Evolutionary conservation across 345 rosid genomes (phyloP).

Genomic region (Arabis alpina): DNA sequence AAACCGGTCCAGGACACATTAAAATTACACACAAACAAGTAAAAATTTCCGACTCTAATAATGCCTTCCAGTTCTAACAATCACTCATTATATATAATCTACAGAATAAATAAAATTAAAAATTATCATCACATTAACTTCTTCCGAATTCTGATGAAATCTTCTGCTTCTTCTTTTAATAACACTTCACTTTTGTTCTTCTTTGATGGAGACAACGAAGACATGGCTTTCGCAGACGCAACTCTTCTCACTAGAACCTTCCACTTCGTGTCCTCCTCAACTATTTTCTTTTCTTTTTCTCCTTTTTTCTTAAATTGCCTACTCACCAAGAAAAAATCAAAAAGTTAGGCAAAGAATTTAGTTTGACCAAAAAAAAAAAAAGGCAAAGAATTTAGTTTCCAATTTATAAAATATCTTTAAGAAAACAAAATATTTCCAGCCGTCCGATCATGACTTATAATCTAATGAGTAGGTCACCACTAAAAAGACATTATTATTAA

Average conservation of each 20-base stretch:
- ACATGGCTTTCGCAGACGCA: conserved; percentile 70
- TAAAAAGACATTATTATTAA: neutral
- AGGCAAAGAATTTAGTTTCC: conserved; percentile 23
- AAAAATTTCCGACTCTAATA: conserved; percentile 9
- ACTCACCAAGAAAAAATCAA: conserved; percentile 18
- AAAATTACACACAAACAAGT: neutral
- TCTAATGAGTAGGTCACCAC: conserved; percentile 41
- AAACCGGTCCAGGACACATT: conserved; percentile 16
- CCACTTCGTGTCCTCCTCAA: conserved; percentile 65
- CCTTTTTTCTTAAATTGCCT: conserved; percentile 77
- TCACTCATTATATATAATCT: neutral
- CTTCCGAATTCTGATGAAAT: conserved; percentile 40
- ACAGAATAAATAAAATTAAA: neutral
- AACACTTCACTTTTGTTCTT: conserved; percentile 39
- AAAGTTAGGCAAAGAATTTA: conserved; percentile 14
- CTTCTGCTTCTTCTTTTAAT: conserved; percentile 33
- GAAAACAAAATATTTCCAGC: neutral
- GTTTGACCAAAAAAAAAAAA: too few relatives aligned
- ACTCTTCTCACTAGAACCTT: conserved; percentile 77
- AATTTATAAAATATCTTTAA: neutral
- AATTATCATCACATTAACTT: neutral
- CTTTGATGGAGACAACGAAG: conserved; percentile 64
- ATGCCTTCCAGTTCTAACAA: conserved; percentile 21
- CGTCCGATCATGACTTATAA: conserved; percentile 35
- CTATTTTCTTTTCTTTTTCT: conserved; percentile 54